Conservation (phyloP, 805 yeast species). For the Saccharomycopsis synnaedendra region DNA sequence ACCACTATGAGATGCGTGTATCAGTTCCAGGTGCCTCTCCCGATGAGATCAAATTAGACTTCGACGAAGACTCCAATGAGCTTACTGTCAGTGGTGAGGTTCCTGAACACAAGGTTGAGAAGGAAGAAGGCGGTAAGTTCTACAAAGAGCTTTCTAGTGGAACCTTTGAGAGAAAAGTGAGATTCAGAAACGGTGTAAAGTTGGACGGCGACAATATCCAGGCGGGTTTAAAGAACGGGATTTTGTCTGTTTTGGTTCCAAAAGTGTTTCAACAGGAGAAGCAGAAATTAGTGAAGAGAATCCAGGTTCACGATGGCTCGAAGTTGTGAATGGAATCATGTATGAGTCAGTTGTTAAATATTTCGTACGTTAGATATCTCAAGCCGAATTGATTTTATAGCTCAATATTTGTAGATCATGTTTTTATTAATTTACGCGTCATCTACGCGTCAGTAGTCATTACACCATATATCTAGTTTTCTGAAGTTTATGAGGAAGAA, state of each 20-base stretch:
- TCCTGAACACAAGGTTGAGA: slow-evolving; percentile 2
- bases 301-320: background rate
- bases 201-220: slow-evolving; percentile 22
- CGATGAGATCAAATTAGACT: slow-evolving; percentile 25
- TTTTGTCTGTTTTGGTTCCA: slow-evolving; percentile 1
- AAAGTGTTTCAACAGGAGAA: background rate
- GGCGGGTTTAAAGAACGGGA: slow-evolving; percentile 2
- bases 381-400: too few species aligned
- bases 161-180: slow-evolving; percentile 22
- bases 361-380: too few species aligned
- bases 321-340: too few species aligned
- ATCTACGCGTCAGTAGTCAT: too few species aligned
- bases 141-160: slow-evolving; percentile 19
- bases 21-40: slow-evolving; percentile 27
- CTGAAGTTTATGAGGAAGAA: too few species aligned
- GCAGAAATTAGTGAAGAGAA: background rate
- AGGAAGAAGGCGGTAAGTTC: slow-evolving; percentile 3
- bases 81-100: slow-evolving; percentile 23
- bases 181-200: slow-evolving; percentile 20
- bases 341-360: too few species aligned
- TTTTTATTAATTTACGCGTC: too few species aligned
- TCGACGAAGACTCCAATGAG: slow-evolving; percentile 25
- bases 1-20: slow-evolving; percentile 22
- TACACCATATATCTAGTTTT: too few species aligned
- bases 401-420: too few species aligned